Base-by-base conservation (phyloP, 2,329 filamentous ascomycete species). In the Coniella vitis region DNA sequence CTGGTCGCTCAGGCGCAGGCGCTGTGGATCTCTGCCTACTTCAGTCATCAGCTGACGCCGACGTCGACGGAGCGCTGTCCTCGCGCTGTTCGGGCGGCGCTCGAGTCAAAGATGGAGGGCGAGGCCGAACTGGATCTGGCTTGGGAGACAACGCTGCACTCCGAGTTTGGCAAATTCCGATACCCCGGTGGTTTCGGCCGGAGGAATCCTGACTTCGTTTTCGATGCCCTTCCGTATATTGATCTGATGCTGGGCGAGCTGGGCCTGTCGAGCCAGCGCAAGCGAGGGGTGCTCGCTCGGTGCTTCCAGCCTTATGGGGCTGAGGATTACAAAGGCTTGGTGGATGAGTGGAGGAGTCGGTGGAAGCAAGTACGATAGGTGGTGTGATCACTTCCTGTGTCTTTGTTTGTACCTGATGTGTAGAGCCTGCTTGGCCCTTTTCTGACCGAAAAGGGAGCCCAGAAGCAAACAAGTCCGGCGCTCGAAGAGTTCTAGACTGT, bases 11-110 rank as follows among this genome's bases (percentile, higher is more conserved):
- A 61, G 0, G 50, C 65, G 1, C 67, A 69, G 45, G 75, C 73
- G 0, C 65, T 78, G 5, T 79, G 76, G 76, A 66, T 80, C n/a
- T 66, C 73, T 0, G 79, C 80, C 0, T 84, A 77, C 55, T n/a
- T n/a, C n/a, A n/a, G n/a, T n/a, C n/a, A n/a, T n/a, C n/a, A n/a
- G n/a, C n/a, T n/a, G n/a, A n/a, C n/a, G n/a, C n/a, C n/a, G n/a
- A n/a, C n/a, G n/a, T n/a, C n/a, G n/a, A n/a, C n/a, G n/a, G n/a
- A n/a, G n/a, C n/a, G n/a, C n/a, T n/a, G n/a, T n/a, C n/a, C n/a
- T n/a, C n/a, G n/a, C n/a, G n/a, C n/a, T n/a, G n/a, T n/a, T n/a
- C n/a, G n/a, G n/a, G n/a, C n/a, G n/a, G n/a, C n/a, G n/a, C 64
- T 86, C 8, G 67, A 72, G 25, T 69, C 66, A n/a, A 65, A 69